Percentiles rank a stretch among this genome's conserved stretches.
phyloP scores from a whole-genome alignment of 306 rosid genomes.

The Cucumis hystrix region DNA sequence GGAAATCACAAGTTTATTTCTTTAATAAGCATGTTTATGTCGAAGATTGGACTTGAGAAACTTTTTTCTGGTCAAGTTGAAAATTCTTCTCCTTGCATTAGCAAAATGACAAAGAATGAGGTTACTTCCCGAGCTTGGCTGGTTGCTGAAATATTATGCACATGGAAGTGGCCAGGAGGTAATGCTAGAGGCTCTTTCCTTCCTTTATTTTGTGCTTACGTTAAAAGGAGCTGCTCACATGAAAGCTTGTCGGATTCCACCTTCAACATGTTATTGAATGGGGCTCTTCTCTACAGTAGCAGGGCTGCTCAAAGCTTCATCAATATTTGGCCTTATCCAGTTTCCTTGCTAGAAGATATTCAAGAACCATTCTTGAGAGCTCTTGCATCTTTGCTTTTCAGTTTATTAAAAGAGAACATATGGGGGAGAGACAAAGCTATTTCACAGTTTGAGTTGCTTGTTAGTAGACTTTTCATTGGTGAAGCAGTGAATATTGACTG shows the following conservation, averaged over 20 bases:
- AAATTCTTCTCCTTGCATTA: conserved; percentile 20
- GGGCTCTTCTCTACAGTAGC: conserved; percentile 65
- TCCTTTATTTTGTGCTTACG: conserved; percentile 52
- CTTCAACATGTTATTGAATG: conserved; percentile 51
- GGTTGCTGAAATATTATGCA: conserved; percentile 86
- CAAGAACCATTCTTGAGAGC: conserved; percentile 94
- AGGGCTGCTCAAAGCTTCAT: conserved; percentile 33
- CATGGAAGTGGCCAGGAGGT: conserved; percentile 93
- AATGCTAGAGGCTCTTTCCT: conserved; percentile 66
- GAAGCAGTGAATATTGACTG: conserved; percentile 59
- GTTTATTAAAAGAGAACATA: conserved; percentile 55
- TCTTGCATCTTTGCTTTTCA: conserved; percentile 43
- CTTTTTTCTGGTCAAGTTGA: conserved; percentile 28
- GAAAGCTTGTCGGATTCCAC: conserved; percentile 50
- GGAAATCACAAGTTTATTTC: conserved; percentile 54
- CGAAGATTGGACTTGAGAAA: conserved; percentile 51
- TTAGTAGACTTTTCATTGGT: conserved; percentile 63
- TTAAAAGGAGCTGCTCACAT: conserved; percentile 28
- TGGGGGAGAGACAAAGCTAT: conserved; percentile 54
- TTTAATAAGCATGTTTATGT: conserved; percentile 47
- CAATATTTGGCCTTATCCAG: conserved; percentile 43
- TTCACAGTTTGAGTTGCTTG: conserved; percentile 40
- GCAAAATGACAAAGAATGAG: conserved; percentile 28
- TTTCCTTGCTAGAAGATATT: conserved; percentile 41
- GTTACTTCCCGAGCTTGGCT: conserved; percentile 57